Evolutionary conservation across 2,329 filamentous ascomycete species (phyloP).

Genomic region (Raffaelea ambrosiae): DNA sequence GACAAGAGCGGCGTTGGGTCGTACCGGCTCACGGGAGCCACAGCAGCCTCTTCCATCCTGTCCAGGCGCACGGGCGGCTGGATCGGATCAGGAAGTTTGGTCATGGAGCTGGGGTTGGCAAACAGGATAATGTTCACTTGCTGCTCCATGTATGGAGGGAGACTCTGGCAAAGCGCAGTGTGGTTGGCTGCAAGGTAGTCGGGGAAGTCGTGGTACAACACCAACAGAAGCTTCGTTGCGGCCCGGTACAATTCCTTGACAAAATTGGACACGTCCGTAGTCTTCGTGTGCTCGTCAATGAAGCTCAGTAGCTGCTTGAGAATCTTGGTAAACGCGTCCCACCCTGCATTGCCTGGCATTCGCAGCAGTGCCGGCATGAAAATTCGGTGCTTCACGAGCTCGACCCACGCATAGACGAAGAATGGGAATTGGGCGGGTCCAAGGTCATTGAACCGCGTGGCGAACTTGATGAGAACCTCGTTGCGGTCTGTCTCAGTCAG

Average conservation of each 20-base stretch:
- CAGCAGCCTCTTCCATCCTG: slow-evolving; percentile 63
- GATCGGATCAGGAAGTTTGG: slow-evolving; percentile 66
- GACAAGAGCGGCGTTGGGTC: slow-evolving; percentile 50
- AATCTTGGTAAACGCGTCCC: slow-evolving; percentile 65
- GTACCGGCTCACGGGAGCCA: slow-evolving; percentile 55
- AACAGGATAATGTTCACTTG: slow-evolving; percentile 82
- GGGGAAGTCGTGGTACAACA: slow-evolving; percentile 89
- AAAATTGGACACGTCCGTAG: slow-evolving; percentile 53
- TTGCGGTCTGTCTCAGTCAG: slow-evolving; percentile 51
- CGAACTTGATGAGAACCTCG: slow-evolving; percentile 66
- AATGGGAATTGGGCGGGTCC: slow-evolving; percentile 67
- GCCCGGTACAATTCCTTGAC: slow-evolving; percentile 80
- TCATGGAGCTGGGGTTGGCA: slow-evolving; percentile 59
- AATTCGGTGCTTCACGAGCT: slow-evolving; percentile 72
- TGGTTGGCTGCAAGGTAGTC: slow-evolving; percentile 89
- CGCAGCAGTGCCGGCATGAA: slow-evolving; percentile 74
- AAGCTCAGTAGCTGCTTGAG: slow-evolving; percentile 64
- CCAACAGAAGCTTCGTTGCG: slow-evolving; percentile 70
- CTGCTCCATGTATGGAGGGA: slow-evolving; percentile 78
- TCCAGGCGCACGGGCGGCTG: slow-evolving; percentile 69
- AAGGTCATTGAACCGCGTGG: slow-evolving; percentile 61
- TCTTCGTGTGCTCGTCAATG: slow-evolving; percentile 72
- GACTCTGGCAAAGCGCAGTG: slow-evolving; percentile 68
- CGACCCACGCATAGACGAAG: slow-evolving; percentile 80
- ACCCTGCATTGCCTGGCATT: slow-evolving; percentile 59